Base-by-base conservation (phyloP, 768 basidiomycete genomes). In the Dioszegia crocea region DNA sequence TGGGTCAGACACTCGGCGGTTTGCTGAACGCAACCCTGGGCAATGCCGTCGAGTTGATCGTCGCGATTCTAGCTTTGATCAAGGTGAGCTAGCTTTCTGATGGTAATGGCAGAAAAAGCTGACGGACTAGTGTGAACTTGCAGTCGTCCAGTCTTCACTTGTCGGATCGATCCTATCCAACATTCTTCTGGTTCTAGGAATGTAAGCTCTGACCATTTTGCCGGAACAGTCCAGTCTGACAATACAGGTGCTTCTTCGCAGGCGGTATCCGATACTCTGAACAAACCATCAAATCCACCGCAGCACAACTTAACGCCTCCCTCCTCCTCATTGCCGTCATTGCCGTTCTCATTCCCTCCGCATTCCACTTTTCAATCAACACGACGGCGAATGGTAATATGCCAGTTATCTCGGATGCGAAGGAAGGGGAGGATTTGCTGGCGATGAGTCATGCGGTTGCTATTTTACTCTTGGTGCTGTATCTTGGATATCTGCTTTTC, bases 1-100 rank as follows among this genome's bases (percentile, higher is more conserved):
- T 74, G 21, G 73, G 73, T 54, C 80, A 81, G 59, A 81, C 81
- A 36, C 73, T 83, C 16, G 82, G 83, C 52, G 83, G 83, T 46
- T 68, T 84, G 17, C 69, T 84, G 50, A 83, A 84, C 57, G 83
- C 83, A 3, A 82, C 81, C 0, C 71, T 83, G 29, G 82, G 83
- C 14, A 83, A 83, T 61, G 76, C 82, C 19, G 80, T 83, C 45
- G 82, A 83, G 66, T 76, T 84, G 76, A 82, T 83, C 58, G 81
- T 83, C 38, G 61, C 82, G 40, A 61, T 68, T 56, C 45, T 64
- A 45, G 67, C 72, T 24, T 46, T 70, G 39, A 63, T 77, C 57
- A 75, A 76, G 64, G 71, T 68, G 24, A 23, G n/a, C n/a, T n/a
- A 64, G 57, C 4, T 11, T 31, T n/a, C 11, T 11, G 5, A 6